Evolutionary conservation across 2,329 filamentous ascomycete genomes (phyloP).

Genomic region (Trichoderma polysporum): DNA sequence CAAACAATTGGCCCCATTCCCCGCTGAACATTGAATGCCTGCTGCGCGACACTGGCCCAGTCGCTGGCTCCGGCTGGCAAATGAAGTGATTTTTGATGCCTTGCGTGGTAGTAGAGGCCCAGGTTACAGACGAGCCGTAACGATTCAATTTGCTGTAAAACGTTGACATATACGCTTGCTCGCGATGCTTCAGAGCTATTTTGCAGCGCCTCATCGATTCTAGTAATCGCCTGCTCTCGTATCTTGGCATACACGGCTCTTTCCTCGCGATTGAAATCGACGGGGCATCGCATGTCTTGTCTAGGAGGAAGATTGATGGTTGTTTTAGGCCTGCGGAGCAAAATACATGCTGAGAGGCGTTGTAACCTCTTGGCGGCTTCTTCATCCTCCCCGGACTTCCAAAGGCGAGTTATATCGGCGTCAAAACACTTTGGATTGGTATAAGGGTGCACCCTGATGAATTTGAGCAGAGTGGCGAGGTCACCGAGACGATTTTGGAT

Average conservation of each 20-base stretch:
- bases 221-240: not conserved
- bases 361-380: not conserved
- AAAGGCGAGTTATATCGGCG: not conserved
- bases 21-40: not conserved
- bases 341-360: not conserved
- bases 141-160: not conserved
- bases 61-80: not conserved
- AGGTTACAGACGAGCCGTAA: not conserved
- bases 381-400: not conserved
- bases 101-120: not conserved
- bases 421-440: not conserved
- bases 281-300: not conserved
- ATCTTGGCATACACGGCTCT: not conserved
- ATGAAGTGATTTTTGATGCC: not conserved
- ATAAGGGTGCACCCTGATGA: not conserved
- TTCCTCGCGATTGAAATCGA: not conserved
- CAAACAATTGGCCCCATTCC: not conserved
- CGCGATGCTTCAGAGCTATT: not conserved
- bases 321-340: not conserved
- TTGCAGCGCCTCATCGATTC: not conserved
- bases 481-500: slow-evolving; percentile 47
- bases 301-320: not conserved
- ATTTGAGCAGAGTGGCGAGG: slow-evolving; percentile 42
- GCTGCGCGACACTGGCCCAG: not conserved
- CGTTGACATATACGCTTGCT: not conserved